These are phyloP conservation scores for Cladosporium sp. DNA, from an alignment of 2,329 filamentous ascomycete species.

Conservation along the genomic window DNA sequence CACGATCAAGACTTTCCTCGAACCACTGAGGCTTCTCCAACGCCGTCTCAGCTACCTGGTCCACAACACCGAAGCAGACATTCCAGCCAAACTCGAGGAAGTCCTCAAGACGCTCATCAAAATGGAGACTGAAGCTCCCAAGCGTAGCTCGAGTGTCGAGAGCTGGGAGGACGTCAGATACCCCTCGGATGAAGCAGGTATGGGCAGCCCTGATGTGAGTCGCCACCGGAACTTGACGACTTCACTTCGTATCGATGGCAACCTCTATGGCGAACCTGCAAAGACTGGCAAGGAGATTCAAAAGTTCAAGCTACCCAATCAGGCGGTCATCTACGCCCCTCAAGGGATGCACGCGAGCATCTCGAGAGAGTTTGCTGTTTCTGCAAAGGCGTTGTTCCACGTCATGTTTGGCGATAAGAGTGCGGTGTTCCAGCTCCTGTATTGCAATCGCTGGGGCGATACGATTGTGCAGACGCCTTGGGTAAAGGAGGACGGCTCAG, in stretches of 20 bases:
- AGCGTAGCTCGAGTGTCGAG: constrained; percentile 72
- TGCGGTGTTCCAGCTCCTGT: constrained; percentile 87
- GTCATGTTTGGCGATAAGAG: constrained; percentile 96
- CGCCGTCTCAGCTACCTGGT: constrained; percentile 82
- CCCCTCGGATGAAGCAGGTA: constrained; percentile 38
- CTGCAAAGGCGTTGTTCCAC: constrained; percentile 91
- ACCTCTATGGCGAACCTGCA: constrained; percentile 52
- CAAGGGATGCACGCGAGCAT: constrained; percentile 75
- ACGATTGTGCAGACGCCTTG: constrained; percentile 84
- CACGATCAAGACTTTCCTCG: constrained; percentile 89
- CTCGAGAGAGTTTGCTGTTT: constrained; percentile 84
- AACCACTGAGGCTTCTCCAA: constrained; percentile 80
- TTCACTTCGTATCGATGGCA: constrained; percentile 63
- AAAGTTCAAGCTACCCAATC: constrained; percentile 79
- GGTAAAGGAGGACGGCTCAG: constrained; percentile 63
- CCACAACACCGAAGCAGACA: constrained; percentile 72
- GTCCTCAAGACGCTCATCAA: constrained; percentile 71
- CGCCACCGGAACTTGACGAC: constrained; percentile 54
- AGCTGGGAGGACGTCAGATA: constrained; percentile 84
- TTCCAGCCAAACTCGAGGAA: constrained; percentile 67
- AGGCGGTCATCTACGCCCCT: constrained; percentile 81
- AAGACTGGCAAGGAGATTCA: constrained; percentile 51
- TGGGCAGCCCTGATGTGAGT: constrained; percentile 46
- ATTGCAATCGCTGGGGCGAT: constrained; percentile 77
- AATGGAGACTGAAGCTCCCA: constrained; percentile 64